These are phyloP conservation scores for Fusarium nanum DNA, from an alignment of 2,329 filamentous ascomycete genomes.

Conservation along the genomic window DNA sequence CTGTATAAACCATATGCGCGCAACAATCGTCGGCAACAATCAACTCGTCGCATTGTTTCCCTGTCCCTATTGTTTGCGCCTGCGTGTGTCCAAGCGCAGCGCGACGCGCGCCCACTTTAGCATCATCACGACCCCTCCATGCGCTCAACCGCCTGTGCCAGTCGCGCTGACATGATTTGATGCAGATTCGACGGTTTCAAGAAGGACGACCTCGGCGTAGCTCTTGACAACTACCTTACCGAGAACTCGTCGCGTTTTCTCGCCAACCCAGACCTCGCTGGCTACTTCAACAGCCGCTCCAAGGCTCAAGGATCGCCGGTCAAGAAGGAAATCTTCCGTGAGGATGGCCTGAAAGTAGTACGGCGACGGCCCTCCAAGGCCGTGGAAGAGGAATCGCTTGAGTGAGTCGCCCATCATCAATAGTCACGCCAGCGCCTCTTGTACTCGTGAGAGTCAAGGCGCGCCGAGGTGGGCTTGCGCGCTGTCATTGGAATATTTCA, in stretches of 20 bases:
- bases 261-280: conserved; percentile 71
- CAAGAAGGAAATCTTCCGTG: conserved; percentile 62
- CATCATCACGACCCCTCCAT: conserved; percentile 23
- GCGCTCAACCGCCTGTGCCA: not conserved
- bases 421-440: conserved; percentile 21
- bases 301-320: conserved; percentile 70
- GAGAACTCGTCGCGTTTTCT: conserved; percentile 74
- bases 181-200: conserved; percentile 75
- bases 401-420: conserved; percentile 54
- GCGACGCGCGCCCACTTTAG: conserved; percentile 35
- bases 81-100: conserved; percentile 26
- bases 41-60: conserved; percentile 14
- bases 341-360: conserved; percentile 57
- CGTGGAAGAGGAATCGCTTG: conserved; percentile 58
- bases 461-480: conserved; percentile 12
- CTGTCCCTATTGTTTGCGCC: conserved; percentile 34
- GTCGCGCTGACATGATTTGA: conserved; percentile 34
- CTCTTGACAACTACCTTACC: conserved; percentile 78
- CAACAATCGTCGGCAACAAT: not conserved
- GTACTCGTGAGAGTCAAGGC: conserved; percentile 16
- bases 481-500: not conserved
- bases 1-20: not conserved
- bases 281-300: conserved; percentile 80
- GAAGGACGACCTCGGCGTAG: conserved; percentile 82
- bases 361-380: conserved; percentile 60